These are phyloP conservation scores for Polytrichum formosum DNA, from an alignment of 225 moss, liverwort and hornwort genomes.

Conservation along the genomic window DNA sequence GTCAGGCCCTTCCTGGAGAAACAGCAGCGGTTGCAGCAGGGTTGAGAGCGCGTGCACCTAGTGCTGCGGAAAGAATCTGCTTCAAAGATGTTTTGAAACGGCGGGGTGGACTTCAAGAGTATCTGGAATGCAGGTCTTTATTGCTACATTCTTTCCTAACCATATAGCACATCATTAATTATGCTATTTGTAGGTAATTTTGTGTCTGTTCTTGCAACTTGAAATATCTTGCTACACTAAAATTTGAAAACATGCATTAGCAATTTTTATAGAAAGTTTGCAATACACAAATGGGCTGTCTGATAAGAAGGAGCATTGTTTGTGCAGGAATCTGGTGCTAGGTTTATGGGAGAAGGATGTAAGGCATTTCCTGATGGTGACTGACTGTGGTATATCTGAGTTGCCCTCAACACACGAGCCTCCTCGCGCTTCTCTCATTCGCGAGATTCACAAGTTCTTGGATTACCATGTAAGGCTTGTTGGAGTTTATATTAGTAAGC, in stretches of 20 bases:
- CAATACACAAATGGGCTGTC: neutral
- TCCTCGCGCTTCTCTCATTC: slow-evolving; percentile 51
- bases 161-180: too few relatives aligned
- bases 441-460: slow-evolving; percentile 56
- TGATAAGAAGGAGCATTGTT: slow-evolving; percentile 7
- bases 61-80: slow-evolving; percentile 58
- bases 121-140: slow-evolving; percentile 64
- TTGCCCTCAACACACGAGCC: slow-evolving; percentile 25
- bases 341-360: slow-evolving; percentile 67
- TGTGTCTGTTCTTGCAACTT: neutral
- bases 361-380: slow-evolving; percentile 50
- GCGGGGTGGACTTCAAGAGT: slow-evolving; percentile 66
- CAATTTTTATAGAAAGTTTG: too few relatives aligned
- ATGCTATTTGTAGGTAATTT: too few relatives aligned
- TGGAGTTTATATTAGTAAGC: neutral
- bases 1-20: slow-evolving; percentile 53
- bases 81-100: slow-evolving; percentile 65
- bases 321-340: slow-evolving; percentile 55
- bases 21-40: slow-evolving; percentile 70
- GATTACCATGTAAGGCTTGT: slow-evolving; percentile 54
- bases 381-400: slow-evolving; percentile 44
- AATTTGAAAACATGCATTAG: too few relatives aligned
- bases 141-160: neutral
- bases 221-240: too few relatives aligned
- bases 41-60: slow-evolving; percentile 52